Percentiles rank a stretch among this genome's conserved stretches.
phyloP scores from a whole-genome alignment of 2,329 filamentous ascomycete species.

The Aspergillus felis region DNA sequence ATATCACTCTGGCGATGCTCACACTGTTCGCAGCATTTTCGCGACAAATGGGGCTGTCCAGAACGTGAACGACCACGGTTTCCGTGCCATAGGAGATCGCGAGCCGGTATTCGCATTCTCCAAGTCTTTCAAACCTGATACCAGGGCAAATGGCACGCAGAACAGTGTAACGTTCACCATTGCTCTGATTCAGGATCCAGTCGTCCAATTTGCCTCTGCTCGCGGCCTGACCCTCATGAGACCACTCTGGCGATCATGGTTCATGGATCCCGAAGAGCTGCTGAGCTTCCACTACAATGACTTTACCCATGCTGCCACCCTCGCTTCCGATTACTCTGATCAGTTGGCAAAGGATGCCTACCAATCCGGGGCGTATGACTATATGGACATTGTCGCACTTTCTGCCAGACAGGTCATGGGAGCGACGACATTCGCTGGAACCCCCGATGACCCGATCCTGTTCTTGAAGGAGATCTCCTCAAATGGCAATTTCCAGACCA shows the following conservation, averaged over 20 bases:
- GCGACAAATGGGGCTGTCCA: slow-evolving; percentile 62
- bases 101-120: slow-evolving; percentile 80
- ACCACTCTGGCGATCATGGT: slow-evolving; percentile 76
- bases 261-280: slow-evolving; percentile 58
- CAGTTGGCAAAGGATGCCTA: slow-evolving; percentile 69
- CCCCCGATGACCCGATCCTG: slow-evolving; percentile 65
- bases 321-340: slow-evolving; percentile 70
- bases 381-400: slow-evolving; percentile 72
- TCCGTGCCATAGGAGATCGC: slow-evolving; percentile 68
- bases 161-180: slow-evolving; percentile 69
- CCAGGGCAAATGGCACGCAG: slow-evolving; percentile 27
- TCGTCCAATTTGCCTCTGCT: slow-evolving; percentile 73
- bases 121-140: slow-evolving; percentile 57
- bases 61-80: slow-evolving; percentile 64
- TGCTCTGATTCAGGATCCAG: slow-evolving; percentile 71
- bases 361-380: slow-evolving; percentile 68
- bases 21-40: slow-evolving; percentile 63
- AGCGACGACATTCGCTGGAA: slow-evolving; percentile 70
- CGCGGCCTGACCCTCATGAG: slow-evolving; percentile 73
- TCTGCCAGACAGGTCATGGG: slow-evolving; percentile 78
- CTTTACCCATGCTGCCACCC: slow-evolving; percentile 57
- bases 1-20: slow-evolving; percentile 69
- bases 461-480: slow-evolving; percentile 86
- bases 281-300: slow-evolving; percentile 74
- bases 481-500: slow-evolving; percentile 79